These are phyloP conservation scores for Xanthoconium purpureum DNA, from an alignment of 768 basidiomycete species.

Conservation along the genomic window DNA sequence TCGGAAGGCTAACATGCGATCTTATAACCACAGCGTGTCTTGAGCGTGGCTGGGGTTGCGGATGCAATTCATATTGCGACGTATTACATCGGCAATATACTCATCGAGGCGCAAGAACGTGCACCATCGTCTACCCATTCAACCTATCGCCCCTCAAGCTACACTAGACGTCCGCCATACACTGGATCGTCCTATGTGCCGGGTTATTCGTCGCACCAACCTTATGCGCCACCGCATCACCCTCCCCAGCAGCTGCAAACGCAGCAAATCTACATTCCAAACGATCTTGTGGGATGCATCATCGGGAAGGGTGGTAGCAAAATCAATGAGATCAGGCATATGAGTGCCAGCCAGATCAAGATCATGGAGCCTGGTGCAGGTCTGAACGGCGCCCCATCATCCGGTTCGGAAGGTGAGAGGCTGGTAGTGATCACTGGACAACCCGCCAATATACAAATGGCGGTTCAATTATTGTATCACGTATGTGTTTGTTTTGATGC, in stretches of 20 bases:
- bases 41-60: slow-evolving; percentile 97
- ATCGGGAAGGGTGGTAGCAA: slow-evolving; percentile 98
- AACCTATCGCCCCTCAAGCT: slow-evolving; percentile 63
- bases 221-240: slow-evolving; percentile 51
- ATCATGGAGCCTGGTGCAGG: slow-evolving; percentile 97
- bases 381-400: slow-evolving; percentile 65
- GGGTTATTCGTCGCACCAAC: slow-evolving; percentile 49
- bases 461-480: slow-evolving; percentile 86
- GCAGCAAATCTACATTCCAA: slow-evolving; percentile 98
- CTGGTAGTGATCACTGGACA: slow-evolving; percentile 97
- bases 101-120: slow-evolving; percentile 88
- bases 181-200: slow-evolving; percentile 68
- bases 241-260: slow-evolving; percentile 81
- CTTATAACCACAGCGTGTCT: slow-evolving; percentile 66
- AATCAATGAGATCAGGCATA: slow-evolving; percentile 97
- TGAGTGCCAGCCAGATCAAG: slow-evolving; percentile 95
- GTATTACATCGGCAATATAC: slow-evolving; percentile 98
- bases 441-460: slow-evolving; percentile 93
- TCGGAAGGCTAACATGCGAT: slow-evolving; percentile 12
- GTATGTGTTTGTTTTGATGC: slow-evolving; percentile 41
- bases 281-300: slow-evolving; percentile 94
- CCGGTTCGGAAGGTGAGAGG: slow-evolving; percentile 82
- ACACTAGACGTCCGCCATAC: slow-evolving; percentile 46
- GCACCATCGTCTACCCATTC: slow-evolving; percentile 62
- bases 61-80: slow-evolving; percentile 99